Conservation (phyloP, 306 rosid species). For the Phaseolus lunatus region DNA sequence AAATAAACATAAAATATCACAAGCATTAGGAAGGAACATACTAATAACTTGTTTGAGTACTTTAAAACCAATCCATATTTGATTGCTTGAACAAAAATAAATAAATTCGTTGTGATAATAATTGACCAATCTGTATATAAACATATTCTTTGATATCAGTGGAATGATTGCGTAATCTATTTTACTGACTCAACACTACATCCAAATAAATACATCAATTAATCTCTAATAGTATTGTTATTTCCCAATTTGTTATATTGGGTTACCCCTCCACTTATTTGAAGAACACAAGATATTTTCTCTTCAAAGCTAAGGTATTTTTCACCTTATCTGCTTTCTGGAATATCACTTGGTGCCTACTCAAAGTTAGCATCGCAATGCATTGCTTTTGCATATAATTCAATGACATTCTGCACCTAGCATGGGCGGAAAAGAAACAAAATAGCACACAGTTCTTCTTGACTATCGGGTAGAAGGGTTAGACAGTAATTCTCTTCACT, state of each 20-base stretch:
- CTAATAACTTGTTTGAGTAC: background rate
- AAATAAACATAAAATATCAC: conserved; percentile 7
- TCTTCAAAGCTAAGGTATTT: conserved; percentile 81
- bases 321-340: conserved; percentile 35
- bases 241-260: background rate
- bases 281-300: conserved; percentile 43
- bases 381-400: conserved; percentile 24
- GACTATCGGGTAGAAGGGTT: background rate
- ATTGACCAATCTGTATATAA: conserved; percentile 32
- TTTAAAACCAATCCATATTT: background rate
- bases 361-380: conserved; percentile 59
- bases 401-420: conserved; percentile 55
- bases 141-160: conserved; percentile 37
- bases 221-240: conserved; percentile 30
- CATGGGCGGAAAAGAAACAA: conserved; percentile 8
- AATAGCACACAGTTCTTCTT: background rate
- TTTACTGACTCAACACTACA: conserved; percentile 38
- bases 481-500: conserved; percentile 12
- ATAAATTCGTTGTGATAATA: conserved; percentile 13
- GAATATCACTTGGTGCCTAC: conserved; percentile 71
- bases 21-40: conserved; percentile 12
- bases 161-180: conserved; percentile 41
- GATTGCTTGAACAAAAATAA: conserved; percentile 38
- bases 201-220: conserved; percentile 26
- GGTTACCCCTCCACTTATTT: conserved; percentile 9